Percentiles rank a stretch among this genome's conserved stretches.
Evolutionary conservation across 805 yeast genomes (phyloP).

Genomic region (Clavispora asparagi): DNA sequence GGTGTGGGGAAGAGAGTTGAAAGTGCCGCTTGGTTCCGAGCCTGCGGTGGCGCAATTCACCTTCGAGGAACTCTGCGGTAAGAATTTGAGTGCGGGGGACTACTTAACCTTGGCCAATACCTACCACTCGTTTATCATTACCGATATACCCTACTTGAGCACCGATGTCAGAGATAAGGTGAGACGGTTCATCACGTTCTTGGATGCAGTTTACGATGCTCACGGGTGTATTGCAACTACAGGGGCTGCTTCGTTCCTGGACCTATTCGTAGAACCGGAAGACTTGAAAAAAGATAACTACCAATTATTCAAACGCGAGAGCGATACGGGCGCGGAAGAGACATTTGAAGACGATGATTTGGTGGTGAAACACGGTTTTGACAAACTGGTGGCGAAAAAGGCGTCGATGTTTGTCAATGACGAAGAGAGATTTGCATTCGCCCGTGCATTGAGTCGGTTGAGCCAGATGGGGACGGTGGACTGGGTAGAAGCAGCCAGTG

Average conservation of each 20-base stretch:
- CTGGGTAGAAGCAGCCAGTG: conserved; percentile 61
- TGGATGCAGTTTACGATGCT: conserved; percentile 93
- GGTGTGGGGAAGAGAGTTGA: conserved; percentile 86
- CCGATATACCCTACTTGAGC: conserved; percentile 87
- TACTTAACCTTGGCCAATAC: conserved; percentile 75
- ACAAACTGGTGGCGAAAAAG: conserved; percentile 62
- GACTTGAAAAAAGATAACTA: conserved; percentile 46
- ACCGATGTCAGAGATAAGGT: conserved; percentile 76
- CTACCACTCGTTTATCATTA: conserved; percentile 75
- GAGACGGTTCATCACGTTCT: conserved; percentile 86
- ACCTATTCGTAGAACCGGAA: conserved; percentile 82
- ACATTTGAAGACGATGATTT: conserved; percentile 52
- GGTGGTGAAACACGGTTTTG: conserved; percentile 74
- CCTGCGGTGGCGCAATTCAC: conserved; percentile 86
- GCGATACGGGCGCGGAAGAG: conserved; percentile 31
- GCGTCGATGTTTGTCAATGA: conserved; percentile 81
- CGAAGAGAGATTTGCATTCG: conserved; percentile 95
- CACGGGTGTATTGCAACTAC: conserved; percentile 87
- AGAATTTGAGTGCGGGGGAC: conserved; percentile 90
- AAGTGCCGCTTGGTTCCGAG: conserved; percentile 71
- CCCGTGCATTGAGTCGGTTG: conserved; percentile 85
- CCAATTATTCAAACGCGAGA: conserved; percentile 36
- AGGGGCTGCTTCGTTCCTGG: conserved; percentile 77
- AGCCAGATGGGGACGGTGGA: conserved; percentile 91
- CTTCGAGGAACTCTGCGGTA: conserved; percentile 81